Evolutionary conservation across 352 stramenopile genomes (phyloP), one percentile per base, ranked within the genome.

Genomic region (Pythium phragmiticola): DNA sequence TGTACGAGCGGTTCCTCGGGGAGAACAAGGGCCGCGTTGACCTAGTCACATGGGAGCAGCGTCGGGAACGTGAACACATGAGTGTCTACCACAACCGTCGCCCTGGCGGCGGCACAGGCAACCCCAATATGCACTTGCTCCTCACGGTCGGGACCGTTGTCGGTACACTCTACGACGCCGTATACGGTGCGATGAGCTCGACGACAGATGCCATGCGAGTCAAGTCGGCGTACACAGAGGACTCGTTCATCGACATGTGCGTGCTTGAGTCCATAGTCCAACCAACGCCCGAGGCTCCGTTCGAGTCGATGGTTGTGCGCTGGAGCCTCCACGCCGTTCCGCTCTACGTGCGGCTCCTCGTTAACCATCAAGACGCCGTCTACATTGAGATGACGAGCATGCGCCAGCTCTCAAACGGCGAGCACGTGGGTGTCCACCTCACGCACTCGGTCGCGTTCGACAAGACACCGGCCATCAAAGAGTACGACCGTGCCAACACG

Each of bases 371-470:
- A 21, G 21, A 21, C 21, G 21, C 41, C 50, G 68, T 90, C 12
- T 86, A 74, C 53, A 56, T 89, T 6, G 79, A 90, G 56, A 63
- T 76, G 9, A 88, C 75, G 7, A 79, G 81, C 11, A 76, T 72
- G 11, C 76, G 67, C 0, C 65, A 34, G 17, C 54, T 86, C 39
- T 41, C 58, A 1, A 73, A 67, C 2, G 81, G 79, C 21, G 77
- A 90, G 36, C 65, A 57, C 7, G 47, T 90, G 52, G 81, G 81
- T 3, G 88, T 70, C 67, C 73, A 87, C n/a, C 45, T 90, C 9
- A 64, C 77, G 16, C 81, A 90, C 58, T 87, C 79, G 23, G 66
- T 90, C 14, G 65, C 82, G 33, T 87, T 88, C 43, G 62, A 66
- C 37, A 68, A 82, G 57, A 84, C 78, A 5, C 75, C 70, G 30